Evolutionary conservation across 2,329 filamentous ascomycete species (phyloP), one percentile per base, ranked within the genome.

Genomic region (Colletotrichum coccodes): DNA sequence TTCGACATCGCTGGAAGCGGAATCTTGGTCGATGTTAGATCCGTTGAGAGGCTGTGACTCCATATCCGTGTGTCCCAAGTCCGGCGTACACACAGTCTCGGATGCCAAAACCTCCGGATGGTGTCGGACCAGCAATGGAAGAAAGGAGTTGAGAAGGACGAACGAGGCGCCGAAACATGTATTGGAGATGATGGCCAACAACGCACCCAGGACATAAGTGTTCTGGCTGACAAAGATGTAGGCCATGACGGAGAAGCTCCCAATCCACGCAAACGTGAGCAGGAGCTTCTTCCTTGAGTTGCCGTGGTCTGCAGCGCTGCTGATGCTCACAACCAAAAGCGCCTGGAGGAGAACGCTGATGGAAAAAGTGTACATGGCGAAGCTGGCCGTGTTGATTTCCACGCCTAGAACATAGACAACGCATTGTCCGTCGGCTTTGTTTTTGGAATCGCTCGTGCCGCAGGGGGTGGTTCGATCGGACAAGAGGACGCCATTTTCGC

Each of bases 361-460:
- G 66, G 94, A 97, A 80, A 99, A 99, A 2, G 94, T 98, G 81
- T 98, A 98, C 94, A 98, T 97, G 78, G 94, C 95, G 79, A 98
- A 98, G 79, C 93, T 97, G 40, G 95, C 95, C 1, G 95, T 98
- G 80, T 98, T 98, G 82, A 99, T 91, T 75, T 97, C 91, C 68
- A 92, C 79, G 6, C 95, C 95, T 28, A 97, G 83, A 6, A 98
- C 84, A 71, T 91, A 89, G 68, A 98, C 90, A 68, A 98, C 85
- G 77, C 96, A 99, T 78, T 97, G 94, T 56, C 85, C 86, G 47
- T 84, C 83, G 47, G 76, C 73, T 62, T 83, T 78, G 40, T 76
- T 77, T 62, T 87, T 87, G 72, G 82, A 84, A 75, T 90, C 88
- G 71, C 86, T 90, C 70, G 89, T 85, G 70, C 86, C 89, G 82